Evolutionary conservation across 1,139 yeast species (phyloP).

Genomic region (Pneumocystis murina): DNA sequence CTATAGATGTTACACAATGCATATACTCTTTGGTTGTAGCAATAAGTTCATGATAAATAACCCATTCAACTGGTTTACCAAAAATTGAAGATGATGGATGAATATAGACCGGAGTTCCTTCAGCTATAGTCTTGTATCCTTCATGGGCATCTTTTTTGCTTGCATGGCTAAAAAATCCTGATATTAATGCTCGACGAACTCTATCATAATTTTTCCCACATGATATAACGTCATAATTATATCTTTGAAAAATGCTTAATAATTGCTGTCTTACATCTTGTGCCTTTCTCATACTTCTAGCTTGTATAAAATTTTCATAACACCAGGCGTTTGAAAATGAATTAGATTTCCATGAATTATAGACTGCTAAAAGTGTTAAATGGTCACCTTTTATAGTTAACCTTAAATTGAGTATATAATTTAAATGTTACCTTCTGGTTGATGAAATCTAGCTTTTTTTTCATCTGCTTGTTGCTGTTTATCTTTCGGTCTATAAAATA

Average conservation of each 20-base stretch:
- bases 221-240: conserved; percentile 36
- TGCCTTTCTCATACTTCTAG: conserved; percentile 61
- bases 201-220: conserved; percentile 51
- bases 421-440: conserved; percentile 6
- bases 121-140: conserved; percentile 64
- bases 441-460: conserved; percentile 41
- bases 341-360: conserved; percentile 56
- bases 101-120: conserved; percentile 61
- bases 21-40: conserved; percentile 79
- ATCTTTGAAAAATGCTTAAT: conserved; percentile 43
- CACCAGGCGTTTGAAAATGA: conserved; percentile 64
- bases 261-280: conserved; percentile 67
- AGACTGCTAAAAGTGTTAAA: conserved; percentile 67
- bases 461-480: conserved; percentile 66
- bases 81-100: conserved; percentile 82
- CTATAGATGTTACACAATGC: conserved; percentile 73
- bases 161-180: conserved; percentile 77
- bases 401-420: background rate
- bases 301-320: conserved; percentile 64
- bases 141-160: conserved; percentile 67
- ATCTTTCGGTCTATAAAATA: conserved; percentile 73
- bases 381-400: conserved; percentile 62
- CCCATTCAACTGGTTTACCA: conserved; percentile 61
- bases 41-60: conserved; percentile 67
- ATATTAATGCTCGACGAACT: conserved; percentile 58